These are phyloP conservation scores for Hypsizygus marmoreus DNA, from an alignment of 768 basidiomycete species.

Conservation along the genomic window DNA sequence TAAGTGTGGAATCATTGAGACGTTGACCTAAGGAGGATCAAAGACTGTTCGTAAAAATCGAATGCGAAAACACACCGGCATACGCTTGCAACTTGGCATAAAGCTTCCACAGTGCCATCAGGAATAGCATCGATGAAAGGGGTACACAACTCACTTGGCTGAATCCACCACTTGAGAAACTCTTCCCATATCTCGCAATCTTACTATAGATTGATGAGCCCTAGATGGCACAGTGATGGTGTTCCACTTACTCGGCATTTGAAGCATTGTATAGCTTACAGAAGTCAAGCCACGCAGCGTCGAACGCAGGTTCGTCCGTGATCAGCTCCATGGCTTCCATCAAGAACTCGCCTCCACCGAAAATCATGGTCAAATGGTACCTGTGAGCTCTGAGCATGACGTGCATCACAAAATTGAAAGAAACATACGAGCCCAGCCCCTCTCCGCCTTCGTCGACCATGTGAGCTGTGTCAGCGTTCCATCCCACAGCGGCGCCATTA, in stretches of 20 bases:
- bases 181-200: conserved; percentile 36
- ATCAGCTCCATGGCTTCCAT: conserved; percentile 44
- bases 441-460: conserved; percentile 38
- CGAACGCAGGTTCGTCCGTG: conserved; percentile 37
- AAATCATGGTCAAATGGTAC: conserved; percentile 35
- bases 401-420: background rate
- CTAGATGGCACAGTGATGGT: background rate
- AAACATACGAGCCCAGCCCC: conserved; percentile 31
- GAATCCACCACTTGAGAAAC: conserved; percentile 36
- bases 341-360: conserved; percentile 39
- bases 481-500: conserved; percentile 36
- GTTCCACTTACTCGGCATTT: conserved; percentile 29
- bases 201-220: conserved; percentile 22
- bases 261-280: conserved; percentile 37
- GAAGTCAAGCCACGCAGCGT: conserved; percentile 42
- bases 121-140: too few relatives aligned
- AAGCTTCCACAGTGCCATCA: conserved; percentile 18
- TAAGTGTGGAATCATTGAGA: conserved; percentile 30
- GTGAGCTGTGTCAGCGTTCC: conserved; percentile 40
- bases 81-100: conserved; percentile 43
- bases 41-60: too few relatives aligned
- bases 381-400: conserved; percentile 12
- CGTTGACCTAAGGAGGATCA: conserved; percentile 23
- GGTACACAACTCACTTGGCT: conserved; percentile 20
- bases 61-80: conserved; percentile 32